phyloP scores from a whole-genome alignment of 2,329 filamentous ascomycete genomes.

The Emydomyces testavorans region DNA sequence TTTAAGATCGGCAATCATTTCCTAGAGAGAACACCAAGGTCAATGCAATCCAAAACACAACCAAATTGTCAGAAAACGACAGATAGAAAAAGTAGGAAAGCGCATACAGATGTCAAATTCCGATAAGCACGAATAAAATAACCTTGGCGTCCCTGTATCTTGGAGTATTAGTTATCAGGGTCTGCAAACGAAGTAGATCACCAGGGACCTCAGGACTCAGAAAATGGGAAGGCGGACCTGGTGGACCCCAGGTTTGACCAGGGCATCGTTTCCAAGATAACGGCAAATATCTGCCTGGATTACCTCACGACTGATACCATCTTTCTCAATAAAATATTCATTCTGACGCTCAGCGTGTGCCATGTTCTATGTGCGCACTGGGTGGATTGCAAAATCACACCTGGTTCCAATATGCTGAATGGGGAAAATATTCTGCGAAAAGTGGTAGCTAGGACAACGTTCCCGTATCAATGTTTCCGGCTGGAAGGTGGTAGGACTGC shows the following conservation, averaged over 20 bases:
- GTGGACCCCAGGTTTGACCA: slow-evolving; percentile 62
- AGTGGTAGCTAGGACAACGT: neutral
- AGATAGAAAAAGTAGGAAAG: slow-evolving; percentile 10
- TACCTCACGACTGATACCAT: slow-evolving; percentile 72
- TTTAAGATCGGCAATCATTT: slow-evolving; percentile 46
- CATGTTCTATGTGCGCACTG: slow-evolving; percentile 13
- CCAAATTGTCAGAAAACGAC: neutral
- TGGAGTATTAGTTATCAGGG: slow-evolving; percentile 25
- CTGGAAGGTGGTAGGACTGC: neutral
- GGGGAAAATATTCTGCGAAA: neutral
- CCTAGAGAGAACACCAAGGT: slow-evolving; percentile 25
- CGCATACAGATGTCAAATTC: slow-evolving; percentile 62
- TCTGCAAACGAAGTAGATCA: neutral
- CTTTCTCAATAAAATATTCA: slow-evolving; percentile 68
- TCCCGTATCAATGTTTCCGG: neutral
- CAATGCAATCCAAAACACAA: neutral
- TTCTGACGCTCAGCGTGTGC: slow-evolving; percentile 40
- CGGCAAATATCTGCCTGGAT: slow-evolving; percentile 77
- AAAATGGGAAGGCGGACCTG: slow-evolving; percentile 44
- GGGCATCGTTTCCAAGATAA: slow-evolving; percentile 70
- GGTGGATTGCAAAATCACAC: slow-evolving; percentile 11
- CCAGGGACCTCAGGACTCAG: neutral
- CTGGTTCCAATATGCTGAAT: neutral
- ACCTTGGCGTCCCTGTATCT: slow-evolving; percentile 52
- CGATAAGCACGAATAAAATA: slow-evolving; percentile 71